Percentiles rank a stretch among this genome's conserved stretches.
Conservation (phyloP, 306 rosid genomes). For the Alnus rubra region DNA sequence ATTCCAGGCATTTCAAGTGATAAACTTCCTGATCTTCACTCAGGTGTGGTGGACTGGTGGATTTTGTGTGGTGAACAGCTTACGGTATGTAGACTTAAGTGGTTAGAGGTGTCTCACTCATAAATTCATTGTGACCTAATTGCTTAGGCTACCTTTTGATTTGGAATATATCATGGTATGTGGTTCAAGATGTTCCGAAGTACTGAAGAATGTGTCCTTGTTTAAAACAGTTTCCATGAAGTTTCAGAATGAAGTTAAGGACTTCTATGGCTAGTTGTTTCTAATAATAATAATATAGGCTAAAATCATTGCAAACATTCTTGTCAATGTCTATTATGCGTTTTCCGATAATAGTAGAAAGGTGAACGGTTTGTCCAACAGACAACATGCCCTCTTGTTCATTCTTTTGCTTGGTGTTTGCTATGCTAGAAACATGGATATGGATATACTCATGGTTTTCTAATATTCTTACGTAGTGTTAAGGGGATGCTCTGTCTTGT, state of each 20-base stretch:
- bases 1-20: conserved; percentile 46
- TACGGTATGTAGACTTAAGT: conserved; percentile 44
- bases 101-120: conserved; percentile 30
- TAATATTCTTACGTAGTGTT: not conserved
- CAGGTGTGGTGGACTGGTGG: conserved; percentile 51
- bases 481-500: not conserved
- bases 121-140: conserved; percentile 28
- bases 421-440: not conserved
- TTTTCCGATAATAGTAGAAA: not conserved
- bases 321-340: not conserved
- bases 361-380: not conserved
- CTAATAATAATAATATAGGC: not conserved
- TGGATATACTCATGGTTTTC: not conserved
- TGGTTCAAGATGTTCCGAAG: conserved; percentile 30
- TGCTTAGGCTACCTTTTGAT: conserved; percentile 40
- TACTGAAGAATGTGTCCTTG: conserved; percentile 12
- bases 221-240: not conserved
- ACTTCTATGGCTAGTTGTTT: conserved; percentile 7
- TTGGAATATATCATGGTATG: conserved; percentile 29
- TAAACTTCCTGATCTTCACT: conserved; percentile 40
- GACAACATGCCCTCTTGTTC: not conserved
- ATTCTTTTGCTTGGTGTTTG: not conserved
- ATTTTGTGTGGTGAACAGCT: conserved; percentile 50
- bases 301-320: not conserved
- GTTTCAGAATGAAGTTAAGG: conserved; percentile 10